Percentiles rank a stretch among this genome's conserved stretches.
Evolutionary conservation across 176 grass and related monocot genomes (phyloP).

Genomic region (Aegilops bicornis): DNA sequence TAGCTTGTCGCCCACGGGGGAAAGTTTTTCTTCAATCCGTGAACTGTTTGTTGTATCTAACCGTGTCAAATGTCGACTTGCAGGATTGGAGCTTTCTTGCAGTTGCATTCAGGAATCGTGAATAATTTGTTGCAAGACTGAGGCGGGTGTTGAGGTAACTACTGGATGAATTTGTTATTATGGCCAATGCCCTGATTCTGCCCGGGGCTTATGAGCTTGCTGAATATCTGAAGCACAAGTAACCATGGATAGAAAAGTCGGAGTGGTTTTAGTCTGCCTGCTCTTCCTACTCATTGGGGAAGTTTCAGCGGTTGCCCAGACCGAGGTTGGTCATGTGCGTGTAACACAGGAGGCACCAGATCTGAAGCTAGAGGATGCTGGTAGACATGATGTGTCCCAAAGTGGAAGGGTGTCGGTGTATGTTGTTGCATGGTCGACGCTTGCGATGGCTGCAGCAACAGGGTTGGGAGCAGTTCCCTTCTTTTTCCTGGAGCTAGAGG

Average conservation of each 20-base stretch:
- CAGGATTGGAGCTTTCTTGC: slow-evolving; percentile 22
- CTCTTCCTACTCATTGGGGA: slow-evolving; percentile 37
- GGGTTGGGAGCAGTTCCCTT: slow-evolving; percentile 81
- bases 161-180: not conserved
- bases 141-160: not conserved
- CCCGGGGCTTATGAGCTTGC: not conserved
- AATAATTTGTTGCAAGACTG: slow-evolving; percentile 2
- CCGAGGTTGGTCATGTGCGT: slow-evolving; percentile 44
- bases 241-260: slow-evolving; percentile 52
- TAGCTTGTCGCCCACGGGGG: not conserved
- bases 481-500: slow-evolving; percentile 91
- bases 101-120: slow-evolving; percentile 15
- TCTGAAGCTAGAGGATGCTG: slow-evolving; percentile 41
- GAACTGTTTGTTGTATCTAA: not conserved
- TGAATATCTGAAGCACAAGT: not conserved
- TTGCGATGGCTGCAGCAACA: slow-evolving; percentile 88
- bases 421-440: slow-evolving; percentile 85
- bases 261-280: slow-evolving; percentile 35
- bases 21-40: not conserved
- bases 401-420: slow-evolving; percentile 58
- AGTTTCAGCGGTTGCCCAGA: slow-evolving; percentile 37
- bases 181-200: slow-evolving; percentile 5
- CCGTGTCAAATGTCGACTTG: slow-evolving; percentile 16
- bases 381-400: slow-evolving; percentile 53
- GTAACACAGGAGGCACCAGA: slow-evolving; percentile 56